Base-by-base conservation (phyloP, 345 rosid genomes). In the Sapria himalayana region DNA sequence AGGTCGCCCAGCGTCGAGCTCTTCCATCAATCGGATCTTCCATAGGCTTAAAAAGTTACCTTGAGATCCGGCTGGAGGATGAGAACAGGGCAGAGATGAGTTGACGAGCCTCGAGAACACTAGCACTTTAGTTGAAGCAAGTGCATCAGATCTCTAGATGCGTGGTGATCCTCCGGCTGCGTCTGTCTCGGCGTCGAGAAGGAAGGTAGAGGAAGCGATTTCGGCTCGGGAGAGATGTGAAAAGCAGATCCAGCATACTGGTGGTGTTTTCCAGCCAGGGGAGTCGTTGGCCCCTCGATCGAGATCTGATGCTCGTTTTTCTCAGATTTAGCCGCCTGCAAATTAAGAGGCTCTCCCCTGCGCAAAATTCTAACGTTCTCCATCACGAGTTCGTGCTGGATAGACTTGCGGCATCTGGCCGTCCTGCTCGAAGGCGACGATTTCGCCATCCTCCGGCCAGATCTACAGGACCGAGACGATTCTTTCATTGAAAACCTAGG, bases 241-340 rank as follows among this genome's bases (percentile, higher is more conserved):
- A 62, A 69, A 14, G 69, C 76, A 33, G 73, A 60, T 22, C 75
- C 80, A 16, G 76, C 76, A 33, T 82, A 82, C 36, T 66, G 22
- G 39, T 62, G 67, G 17, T 35, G 45, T 47, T 60, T 59, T 0
- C 38, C 43, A 7, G 54, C 11, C 13, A 48, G 46, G 41, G 71
- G 58, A 15, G 53, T 32, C 43, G 54, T 55, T 19, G 33, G 24
- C 33, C 51, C 69, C 19, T 16, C 59, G 13, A 50, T 19, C 15
- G 50, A 21, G 15, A 34, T n/a, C 46, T 57, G 61, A 50, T 48
- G 35, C 12, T 22, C 33, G 7, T 37, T 18, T 49, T 16, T 29
- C 38, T 1, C 5, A 5, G 35, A 19, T 22, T 29, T 4, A 17
- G 22, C 7, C 23, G 33, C 53, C 55, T 56, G 51, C 15, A 70